Conservation (phyloP, 1,284 basidiomycete species). For the Irpex sp. region DNA sequence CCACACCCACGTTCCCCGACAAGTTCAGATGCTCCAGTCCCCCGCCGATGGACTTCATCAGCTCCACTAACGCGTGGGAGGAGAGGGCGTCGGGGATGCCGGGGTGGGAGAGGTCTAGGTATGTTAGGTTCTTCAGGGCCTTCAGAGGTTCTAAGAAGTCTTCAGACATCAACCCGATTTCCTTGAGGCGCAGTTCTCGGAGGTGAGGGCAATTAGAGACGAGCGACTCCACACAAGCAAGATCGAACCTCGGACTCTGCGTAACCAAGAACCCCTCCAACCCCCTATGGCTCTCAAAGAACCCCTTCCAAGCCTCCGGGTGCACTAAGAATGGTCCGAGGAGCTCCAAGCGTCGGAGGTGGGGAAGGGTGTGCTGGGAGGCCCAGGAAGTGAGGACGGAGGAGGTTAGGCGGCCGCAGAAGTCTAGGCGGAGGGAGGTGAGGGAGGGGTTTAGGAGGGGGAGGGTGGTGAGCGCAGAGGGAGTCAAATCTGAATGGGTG, state of each 20-base stretch:
- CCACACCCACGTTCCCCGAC: constrained; percentile 54
- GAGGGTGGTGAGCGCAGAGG: constrained; percentile 63
- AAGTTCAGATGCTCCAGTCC: constrained; percentile 53
- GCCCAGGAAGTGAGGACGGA: constrained; percentile 64
- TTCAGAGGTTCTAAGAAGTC: too few species aligned
- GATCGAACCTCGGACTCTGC: constrained; percentile 85
- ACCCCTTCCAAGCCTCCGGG: constrained; percentile 77
- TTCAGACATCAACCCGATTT: constrained; percentile 74
- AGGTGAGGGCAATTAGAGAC: constrained; percentile 59
- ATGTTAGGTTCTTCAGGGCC: too few species aligned
- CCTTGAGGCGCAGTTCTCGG: constrained; percentile 69
- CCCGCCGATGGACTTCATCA: constrained; percentile 40
- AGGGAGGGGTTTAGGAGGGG: constrained; percentile 80
- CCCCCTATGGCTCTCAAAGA: constrained; percentile 59
- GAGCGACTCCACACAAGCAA: constrained; percentile 62
- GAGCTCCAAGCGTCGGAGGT: constrained; percentile 72
- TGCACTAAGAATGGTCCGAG: constrained; percentile 88
- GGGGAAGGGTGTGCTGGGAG: constrained; percentile 43
- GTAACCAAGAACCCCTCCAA: constrained; percentile 76
- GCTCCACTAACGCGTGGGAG: constrained; percentile 42
- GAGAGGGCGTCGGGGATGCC: constrained; percentile 29
- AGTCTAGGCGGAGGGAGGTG: constrained; percentile 70
- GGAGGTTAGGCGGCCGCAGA: constrained; percentile 83
- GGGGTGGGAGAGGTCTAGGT: constrained; percentile 46
- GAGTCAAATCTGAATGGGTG: constrained; percentile 58